Base-by-base conservation (phyloP, 257 asterid species). In the Solanum tarijense region DNA sequence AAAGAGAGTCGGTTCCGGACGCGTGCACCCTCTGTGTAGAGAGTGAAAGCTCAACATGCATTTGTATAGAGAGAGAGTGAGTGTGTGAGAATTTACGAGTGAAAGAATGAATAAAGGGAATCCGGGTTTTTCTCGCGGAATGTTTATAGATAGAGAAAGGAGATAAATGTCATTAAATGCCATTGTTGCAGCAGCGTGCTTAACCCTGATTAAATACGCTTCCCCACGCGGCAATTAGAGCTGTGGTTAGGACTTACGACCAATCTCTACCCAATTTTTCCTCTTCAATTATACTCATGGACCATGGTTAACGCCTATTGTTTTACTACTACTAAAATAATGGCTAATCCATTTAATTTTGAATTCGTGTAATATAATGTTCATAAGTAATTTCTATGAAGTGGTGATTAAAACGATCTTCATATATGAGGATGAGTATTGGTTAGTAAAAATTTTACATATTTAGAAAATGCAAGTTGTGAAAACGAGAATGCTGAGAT, bases 21-120 rank as follows among this genome's bases (percentile, higher is more conserved):
- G 82, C 82, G 82, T 74, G 31, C 41, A n/a, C 25, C n/a, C 71
- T 62, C 71, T 62, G 31, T 10, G 14, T 62, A 25, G 71, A 62
- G 32, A 62, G 31, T n/a, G 71, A 34, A 35, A 35, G 52, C 29
- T 74, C 43, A 18, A 73, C 81, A 34, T 73, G 46, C 81, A 73
- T 73, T 73, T 73, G 46, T 73, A 20, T 34, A 9, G 6, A 71
- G n/a, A 71, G 76, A 13, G 39, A 0, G 25, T 1, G 21, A 0
- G 79, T 16, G 81, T 34, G 46, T 9, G 83, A 10, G 66, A 78
- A 41, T 46, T 81, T 27, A 81, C 85, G 27, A 27, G 39, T 46
- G 85, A 81, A 16, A 9, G 85, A 81, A 79, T 79, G 85, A 79
- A 79, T 46, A 27, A 79, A 43, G 65, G 25, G 27, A 25, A 78